These are phyloP conservation scores for Acanthamoeba sp. DNA, from an alignment of 208 protist species.

Conservation along the genomic window DNA sequence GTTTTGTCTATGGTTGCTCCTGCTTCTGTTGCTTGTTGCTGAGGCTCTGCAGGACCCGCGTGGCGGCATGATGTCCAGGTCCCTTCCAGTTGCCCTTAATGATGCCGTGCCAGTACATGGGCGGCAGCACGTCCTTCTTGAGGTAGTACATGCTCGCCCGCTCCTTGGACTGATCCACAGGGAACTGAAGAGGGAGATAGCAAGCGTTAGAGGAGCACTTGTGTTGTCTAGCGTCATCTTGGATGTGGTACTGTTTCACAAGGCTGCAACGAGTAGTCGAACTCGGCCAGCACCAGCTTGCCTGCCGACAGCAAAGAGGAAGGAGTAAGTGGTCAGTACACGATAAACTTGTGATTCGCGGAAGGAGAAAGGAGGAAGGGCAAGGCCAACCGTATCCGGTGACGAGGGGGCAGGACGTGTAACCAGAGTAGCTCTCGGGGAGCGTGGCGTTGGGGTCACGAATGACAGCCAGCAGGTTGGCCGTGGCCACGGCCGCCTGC, in stretches of 20 bases:
- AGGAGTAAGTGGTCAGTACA: not conserved
- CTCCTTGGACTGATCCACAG: conserved; percentile 37
- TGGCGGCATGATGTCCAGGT: conserved; percentile 13
- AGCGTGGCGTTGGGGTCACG: not conserved
- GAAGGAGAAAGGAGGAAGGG: not conserved
- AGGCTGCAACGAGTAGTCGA: conserved; percentile 79
- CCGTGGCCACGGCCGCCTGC: conserved; percentile 77
- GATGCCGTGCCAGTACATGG: conserved; percentile 82
- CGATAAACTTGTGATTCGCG: not conserved
- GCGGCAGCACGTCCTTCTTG: conserved; percentile 84
- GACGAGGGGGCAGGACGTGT: conserved; percentile 85
- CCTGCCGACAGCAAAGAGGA: not conserved
- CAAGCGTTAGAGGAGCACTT: no score
- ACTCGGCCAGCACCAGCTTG: conserved; percentile 85
- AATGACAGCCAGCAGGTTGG: conserved; percentile 73
- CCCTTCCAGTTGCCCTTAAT: conserved; percentile 77
- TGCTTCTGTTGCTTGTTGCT: not conserved
- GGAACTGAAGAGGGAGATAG: conserved; percentile 6
- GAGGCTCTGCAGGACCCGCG: not conserved
- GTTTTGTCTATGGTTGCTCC: not conserved
- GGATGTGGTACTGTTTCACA: conserved; percentile 72
- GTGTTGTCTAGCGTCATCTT: no score
- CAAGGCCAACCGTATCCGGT: conserved; percentile 47
- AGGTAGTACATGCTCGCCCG: conserved; percentile 74
- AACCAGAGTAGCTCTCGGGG: conserved; percentile 82